Conservation (phyloP, 306 rosid genomes). For the Acmispon strigosus region DNA sequence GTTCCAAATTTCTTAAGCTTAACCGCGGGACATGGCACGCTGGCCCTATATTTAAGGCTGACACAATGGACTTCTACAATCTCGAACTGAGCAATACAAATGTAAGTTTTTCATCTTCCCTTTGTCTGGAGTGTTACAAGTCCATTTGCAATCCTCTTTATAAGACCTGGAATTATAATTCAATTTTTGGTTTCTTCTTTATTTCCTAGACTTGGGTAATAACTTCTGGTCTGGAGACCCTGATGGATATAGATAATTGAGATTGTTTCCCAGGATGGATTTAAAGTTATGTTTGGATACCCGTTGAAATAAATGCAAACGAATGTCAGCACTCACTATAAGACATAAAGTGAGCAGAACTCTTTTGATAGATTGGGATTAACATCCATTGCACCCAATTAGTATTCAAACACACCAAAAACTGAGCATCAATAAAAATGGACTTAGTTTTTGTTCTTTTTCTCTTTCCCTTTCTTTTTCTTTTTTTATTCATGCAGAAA, state of each 20-base stretch:
- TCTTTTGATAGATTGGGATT: too few species aligned
- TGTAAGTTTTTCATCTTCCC: slow-evolving; percentile 31
- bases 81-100: slow-evolving; percentile 65
- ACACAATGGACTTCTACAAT: slow-evolving; percentile 60
- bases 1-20: slow-evolving; percentile 76
- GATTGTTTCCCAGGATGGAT: background rate
- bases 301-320: too few species aligned
- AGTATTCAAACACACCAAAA: too few species aligned
- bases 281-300: too few species aligned
- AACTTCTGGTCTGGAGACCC: background rate
- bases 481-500: background rate
- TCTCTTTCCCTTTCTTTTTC: too few species aligned
- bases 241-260: background rate
- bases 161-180: background rate
- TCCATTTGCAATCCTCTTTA: slow-evolving; percentile 10
- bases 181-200: background rate
- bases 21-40: slow-evolving; percentile 91
- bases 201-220: background rate
- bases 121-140: background rate
- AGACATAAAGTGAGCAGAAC: too few species aligned
- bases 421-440: background rate
- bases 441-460: background rate
- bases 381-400: too few species aligned
- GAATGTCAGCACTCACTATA: too few species aligned
- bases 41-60: slow-evolving; percentile 68